A percentile compares a stretch with the other conserved stretches of the same genome.
phyloP scores from a whole-genome alignment of 495 filamentous ascomycete species.

The Daldinia caldariorum region DNA sequence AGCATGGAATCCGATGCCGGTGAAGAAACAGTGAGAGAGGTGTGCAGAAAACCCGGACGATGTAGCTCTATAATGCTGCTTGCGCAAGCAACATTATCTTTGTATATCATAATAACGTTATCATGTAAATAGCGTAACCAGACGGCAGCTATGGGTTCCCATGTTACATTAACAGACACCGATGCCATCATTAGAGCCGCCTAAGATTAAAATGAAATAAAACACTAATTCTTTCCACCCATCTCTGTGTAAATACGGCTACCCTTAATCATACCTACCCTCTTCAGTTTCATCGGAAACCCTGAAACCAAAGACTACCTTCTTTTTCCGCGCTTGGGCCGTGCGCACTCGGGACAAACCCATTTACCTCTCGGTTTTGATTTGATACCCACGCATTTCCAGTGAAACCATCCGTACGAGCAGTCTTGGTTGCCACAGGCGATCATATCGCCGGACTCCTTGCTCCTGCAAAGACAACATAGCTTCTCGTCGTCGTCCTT shows the following conservation, averaged over 20 bases:
- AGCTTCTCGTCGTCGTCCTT: constrained; percentile 73
- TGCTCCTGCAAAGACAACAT: constrained; percentile 83
- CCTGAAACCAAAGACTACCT: constrained; percentile 7
- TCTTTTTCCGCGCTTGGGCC: constrained; percentile 11
- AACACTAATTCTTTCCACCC: neutral
- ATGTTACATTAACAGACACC: constrained; percentile 12
- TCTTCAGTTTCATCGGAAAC: neutral
- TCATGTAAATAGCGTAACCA: constrained; percentile 11
- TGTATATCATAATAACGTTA: constrained; percentile 13
- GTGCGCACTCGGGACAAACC: constrained; percentile 84
- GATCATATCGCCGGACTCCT: constrained; percentile 97
- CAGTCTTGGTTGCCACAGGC: constrained; percentile 92
- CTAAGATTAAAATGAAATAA: neutral
- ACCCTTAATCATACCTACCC: neutral
- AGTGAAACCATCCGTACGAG: constrained; percentile 96
- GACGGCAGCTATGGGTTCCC: constrained; percentile 1
- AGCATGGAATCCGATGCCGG: constrained; percentile 68
- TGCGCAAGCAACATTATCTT: constrained; percentile 13
- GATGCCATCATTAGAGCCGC: constrained; percentile 1
- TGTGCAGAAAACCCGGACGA: neutral
- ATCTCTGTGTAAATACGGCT: neutral
- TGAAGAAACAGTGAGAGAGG: constrained; percentile 46
- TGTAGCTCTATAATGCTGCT: constrained; percentile 24
- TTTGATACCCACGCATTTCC: constrained; percentile 88
- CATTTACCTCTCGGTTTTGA: constrained; percentile 87